Percentiles rank a stretch among this genome's conserved stretches.
Conservation (phyloP, 140 eudicot species). For the Senecio squalidus region DNA sequence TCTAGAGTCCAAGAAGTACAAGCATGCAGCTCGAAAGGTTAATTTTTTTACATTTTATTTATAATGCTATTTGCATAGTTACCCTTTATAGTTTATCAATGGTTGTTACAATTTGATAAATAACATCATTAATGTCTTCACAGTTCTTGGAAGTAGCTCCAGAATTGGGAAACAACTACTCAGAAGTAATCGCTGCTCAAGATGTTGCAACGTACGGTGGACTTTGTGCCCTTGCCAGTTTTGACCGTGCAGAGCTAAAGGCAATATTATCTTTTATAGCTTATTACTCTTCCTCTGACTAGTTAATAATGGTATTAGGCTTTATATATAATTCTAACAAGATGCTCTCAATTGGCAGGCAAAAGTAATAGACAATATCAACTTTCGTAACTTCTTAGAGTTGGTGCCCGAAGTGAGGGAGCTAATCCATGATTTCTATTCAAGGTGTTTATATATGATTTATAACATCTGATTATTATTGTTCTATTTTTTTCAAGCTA, state of each 20-base stretch:
- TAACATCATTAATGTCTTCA: constrained; percentile 5
- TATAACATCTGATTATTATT: not conserved
- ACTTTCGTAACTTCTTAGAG: constrained; percentile 86
- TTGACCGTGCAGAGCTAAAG: constrained; percentile 95
- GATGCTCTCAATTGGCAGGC: constrained; percentile 42
- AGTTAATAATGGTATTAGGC: not conserved
- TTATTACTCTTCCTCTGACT: constrained; percentile 2
- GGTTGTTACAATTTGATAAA: not conserved
- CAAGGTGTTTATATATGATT: constrained; percentile 45
- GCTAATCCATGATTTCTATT: constrained; percentile 87
- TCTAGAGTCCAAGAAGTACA: constrained; percentile 81
- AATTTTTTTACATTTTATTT: constrained; percentile 1
- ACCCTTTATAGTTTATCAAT: not conserved
- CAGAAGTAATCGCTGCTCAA: constrained; percentile 95
- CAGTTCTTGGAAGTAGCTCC: constrained; percentile 88
- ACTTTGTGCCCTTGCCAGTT: constrained; percentile 98
- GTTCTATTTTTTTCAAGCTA: not conserved
- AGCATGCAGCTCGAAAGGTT: constrained; percentile 98
- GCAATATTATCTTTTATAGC: constrained; percentile 24
- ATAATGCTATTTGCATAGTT: not conserved
- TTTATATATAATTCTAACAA: constrained; percentile 14
- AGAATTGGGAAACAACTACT: constrained; percentile 79
- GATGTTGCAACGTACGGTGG: constrained; percentile 99
- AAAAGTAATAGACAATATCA: constrained; percentile 84
- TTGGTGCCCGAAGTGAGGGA: constrained; percentile 96